A percentile compares a stretch with the other conserved stretches of the same genome.
Evolutionary conservation across 1,284 basidiomycete species (phyloP).

Genomic region (Malassezia furfur): DNA sequence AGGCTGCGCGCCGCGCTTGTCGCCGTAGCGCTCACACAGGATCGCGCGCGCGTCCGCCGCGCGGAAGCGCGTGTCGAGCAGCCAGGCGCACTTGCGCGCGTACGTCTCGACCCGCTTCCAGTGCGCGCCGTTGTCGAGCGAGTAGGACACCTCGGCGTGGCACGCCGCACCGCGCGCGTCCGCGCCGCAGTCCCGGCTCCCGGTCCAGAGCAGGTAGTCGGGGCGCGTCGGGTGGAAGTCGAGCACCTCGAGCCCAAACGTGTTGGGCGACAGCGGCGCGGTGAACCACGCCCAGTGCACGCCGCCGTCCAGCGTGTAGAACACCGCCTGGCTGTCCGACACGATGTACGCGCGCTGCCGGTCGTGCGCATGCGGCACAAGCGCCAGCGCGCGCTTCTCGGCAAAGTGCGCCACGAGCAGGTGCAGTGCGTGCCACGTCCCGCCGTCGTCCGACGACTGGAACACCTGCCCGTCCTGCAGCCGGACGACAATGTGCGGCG

Average conservation of each 20-base stretch:
- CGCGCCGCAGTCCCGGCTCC: constrained; percentile 59
- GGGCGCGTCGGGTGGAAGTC: constrained; percentile 74
- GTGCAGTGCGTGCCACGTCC: constrained; percentile 63
- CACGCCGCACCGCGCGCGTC: constrained; percentile 39
- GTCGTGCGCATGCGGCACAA: constrained; percentile 74
- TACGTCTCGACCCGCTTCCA: constrained; percentile 77
- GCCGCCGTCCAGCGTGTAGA: constrained; percentile 71
- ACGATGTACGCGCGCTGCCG: constrained; percentile 79
- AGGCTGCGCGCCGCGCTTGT: constrained; percentile 72
- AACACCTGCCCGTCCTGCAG: constrained; percentile 68
- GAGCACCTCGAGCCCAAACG: constrained; percentile 65
- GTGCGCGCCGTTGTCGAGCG: constrained; percentile 56
- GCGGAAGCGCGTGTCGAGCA: constrained; percentile 63
- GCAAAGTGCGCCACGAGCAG: constrained; percentile 8
- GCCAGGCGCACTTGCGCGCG: constrained; percentile 86
- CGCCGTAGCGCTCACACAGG: constrained; percentile 75
- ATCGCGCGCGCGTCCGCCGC: constrained; percentile 75
- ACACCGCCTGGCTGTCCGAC: constrained; percentile 60
- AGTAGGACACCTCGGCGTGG: constrained; percentile 37
- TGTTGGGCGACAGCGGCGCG: constrained; percentile 66
- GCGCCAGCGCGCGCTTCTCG: constrained; percentile 59
- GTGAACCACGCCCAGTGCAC: constrained; percentile 59
- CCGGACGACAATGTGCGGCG: constrained; percentile 71
- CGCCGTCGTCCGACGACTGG: constrained; percentile 91
- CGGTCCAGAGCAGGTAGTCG: constrained; percentile 83